A percentile compares a stretch with the other conserved stretches of the same genome.
phyloP scores from a whole-genome alignment of 306 rosid species.

The Medicago lupulina region DNA sequence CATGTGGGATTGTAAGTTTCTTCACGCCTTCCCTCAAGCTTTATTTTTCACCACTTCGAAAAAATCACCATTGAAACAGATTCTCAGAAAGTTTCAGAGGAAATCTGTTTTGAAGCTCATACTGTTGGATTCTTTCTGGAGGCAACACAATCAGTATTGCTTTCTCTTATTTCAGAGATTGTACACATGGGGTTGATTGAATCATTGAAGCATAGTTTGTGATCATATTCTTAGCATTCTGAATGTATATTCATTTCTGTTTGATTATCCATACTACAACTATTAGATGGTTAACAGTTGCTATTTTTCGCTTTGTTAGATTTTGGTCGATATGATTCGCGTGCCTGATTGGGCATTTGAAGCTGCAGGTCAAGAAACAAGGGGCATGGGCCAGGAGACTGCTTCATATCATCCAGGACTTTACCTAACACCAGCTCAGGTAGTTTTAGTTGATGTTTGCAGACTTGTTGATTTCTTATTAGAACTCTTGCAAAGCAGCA shows the following conservation, averaged over 20 bases:
- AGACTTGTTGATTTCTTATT: conserved; percentile 26
- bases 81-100: conserved; percentile 2
- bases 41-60: not conserved
- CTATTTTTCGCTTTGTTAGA: conserved; percentile 54
- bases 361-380: conserved; percentile 96
- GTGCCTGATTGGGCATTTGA: conserved; percentile 99
- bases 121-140: conserved; percentile 18
- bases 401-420: conserved; percentile 92
- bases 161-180: conserved; percentile 24
- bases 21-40: not conserved
- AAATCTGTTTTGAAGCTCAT: conserved; percentile 3
- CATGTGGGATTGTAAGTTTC: not conserved
- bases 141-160: not conserved
- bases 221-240: conserved; percentile 40
- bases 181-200: conserved; percentile 1
- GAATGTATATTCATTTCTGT: conserved; percentile 9
- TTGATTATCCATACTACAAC: conserved; percentile 28
- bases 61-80: not conserved
- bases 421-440: conserved; percentile 98
- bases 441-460: conserved; percentile 42
- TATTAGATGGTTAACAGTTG: conserved; percentile 36
- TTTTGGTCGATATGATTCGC: conserved; percentile 93
- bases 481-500: conserved; percentile 15
- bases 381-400: conserved; percentile 95
- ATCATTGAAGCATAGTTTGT: conserved; percentile 18